Base-by-base conservation (phyloP, 2,329 filamentous ascomycete genomes). In the Apiospora kogelbergensis region DNA sequence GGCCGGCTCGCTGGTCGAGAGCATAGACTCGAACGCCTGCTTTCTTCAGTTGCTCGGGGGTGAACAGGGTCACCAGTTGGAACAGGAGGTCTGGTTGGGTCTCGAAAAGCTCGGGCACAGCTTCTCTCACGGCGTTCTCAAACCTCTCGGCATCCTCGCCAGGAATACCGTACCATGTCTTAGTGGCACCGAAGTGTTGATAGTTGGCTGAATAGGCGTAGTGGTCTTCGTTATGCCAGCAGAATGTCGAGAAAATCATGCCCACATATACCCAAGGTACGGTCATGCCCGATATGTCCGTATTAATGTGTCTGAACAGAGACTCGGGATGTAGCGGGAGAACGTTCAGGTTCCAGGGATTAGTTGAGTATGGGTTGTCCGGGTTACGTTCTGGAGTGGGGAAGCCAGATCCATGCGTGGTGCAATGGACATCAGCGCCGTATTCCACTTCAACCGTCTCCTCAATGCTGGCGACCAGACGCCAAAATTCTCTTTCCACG, bases 171-270 rank as follows among this genome's bases (percentile, higher is more conserved):
- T 99, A 99, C 96, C 96, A 99, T 0, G 96, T 99, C 83, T 99
- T 99, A 1, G 96, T 99, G 1, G 95, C 94, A 11, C 96, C 96
- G 76, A 99, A 97, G 76, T 99, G 96, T 79, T 99, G 96, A 76
- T 98, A 99, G 74, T 99, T 99, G 67, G 96, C 93, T 0, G 96
- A 99, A 78, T 98, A 99, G 1, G 96, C 92, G 78, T 97, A 98
- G 77, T 99, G 96, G 76, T 99, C 96, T 77, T 99, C 96, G 72
- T 97, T 98, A 79, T 99, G 96, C 96, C 96, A 99, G 80, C 96
- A 99, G 77, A 99, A 99, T 0, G 96, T 98, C 0, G 96, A 99
- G 79, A 99, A 99, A 46, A 97, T 97, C 96, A 99, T 99, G 71
- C 96, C 96, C 4, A 99, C 96, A 77, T 99, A 99, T 3, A 99